Conservation (phyloP, 108 stramenopile genomes). For the Asterionellopsis glacialis region DNA sequence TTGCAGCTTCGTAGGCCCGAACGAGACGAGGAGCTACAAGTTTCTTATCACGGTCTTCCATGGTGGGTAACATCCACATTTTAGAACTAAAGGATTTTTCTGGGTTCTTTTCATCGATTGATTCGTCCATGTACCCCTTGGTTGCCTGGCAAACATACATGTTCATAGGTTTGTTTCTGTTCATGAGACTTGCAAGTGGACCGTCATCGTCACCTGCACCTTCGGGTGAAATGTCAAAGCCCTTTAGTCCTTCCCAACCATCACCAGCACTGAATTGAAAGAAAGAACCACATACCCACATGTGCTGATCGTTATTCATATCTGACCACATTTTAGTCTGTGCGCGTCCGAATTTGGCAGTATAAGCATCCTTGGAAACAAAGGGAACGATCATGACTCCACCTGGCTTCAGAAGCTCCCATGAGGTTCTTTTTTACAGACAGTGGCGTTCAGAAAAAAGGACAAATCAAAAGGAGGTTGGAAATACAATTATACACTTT, state of each 20-base stretch:
- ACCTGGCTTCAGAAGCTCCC: slow-evolving; percentile 77
- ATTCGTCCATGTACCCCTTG: slow-evolving; percentile 54
- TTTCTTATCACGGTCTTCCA: slow-evolving; percentile 82
- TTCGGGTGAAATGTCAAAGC: slow-evolving; percentile 84
- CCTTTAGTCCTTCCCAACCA: slow-evolving; percentile 78
- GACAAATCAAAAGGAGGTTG: background rate
- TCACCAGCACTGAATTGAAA: slow-evolving; percentile 89
- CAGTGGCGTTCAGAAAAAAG: background rate
- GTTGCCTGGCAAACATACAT: slow-evolving; percentile 79
- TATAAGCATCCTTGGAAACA: slow-evolving; percentile 63
- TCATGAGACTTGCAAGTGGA: slow-evolving; percentile 32
- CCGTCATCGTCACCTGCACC: slow-evolving; percentile 50
- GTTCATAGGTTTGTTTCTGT: slow-evolving; percentile 41
- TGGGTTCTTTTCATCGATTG: slow-evolving; percentile 56
- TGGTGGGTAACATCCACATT: slow-evolving; percentile 77
- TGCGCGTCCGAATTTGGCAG: slow-evolving; percentile 61
- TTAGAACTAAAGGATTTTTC: slow-evolving; percentile 67
- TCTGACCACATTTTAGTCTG: slow-evolving; percentile 88
- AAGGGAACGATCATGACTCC: slow-evolving; percentile 82
- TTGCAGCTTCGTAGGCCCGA: slow-evolving; percentile 32
- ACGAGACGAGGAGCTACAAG: slow-evolving; percentile 73
- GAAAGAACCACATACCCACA: slow-evolving; percentile 93
- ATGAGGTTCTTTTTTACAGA: slow-evolving; percentile 37
- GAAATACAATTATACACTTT: background rate
- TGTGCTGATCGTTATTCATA: slow-evolving; percentile 94